Conservation (phyloP, 2,329 filamentous ascomycete genomes). For the Colletotrichum sp. region DNA sequence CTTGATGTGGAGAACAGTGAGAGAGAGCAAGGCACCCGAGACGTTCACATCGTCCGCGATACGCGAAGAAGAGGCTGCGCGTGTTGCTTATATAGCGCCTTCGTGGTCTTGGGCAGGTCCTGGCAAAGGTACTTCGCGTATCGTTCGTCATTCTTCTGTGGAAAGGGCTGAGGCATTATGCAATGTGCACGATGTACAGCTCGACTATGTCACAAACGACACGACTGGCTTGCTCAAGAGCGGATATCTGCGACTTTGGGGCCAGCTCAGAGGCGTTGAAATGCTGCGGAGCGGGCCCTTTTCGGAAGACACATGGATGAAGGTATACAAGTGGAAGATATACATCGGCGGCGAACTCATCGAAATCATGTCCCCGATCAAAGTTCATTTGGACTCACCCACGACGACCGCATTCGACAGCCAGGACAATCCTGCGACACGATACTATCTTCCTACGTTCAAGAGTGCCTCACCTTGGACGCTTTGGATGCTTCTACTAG, state of each 20-base stretch:
- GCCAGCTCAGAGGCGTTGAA: background rate
- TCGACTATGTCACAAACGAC: rapidly evolving
- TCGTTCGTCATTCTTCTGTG: background rate
- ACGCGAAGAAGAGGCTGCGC: rapidly evolving
- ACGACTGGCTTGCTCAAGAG: background rate
- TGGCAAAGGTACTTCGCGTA: background rate
- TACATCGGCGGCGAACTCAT: background rate
- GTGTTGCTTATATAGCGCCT: rapidly evolving
- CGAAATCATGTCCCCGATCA: background rate
- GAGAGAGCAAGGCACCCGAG: background rate
- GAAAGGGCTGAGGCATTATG: background rate
- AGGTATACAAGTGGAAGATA: background rate
- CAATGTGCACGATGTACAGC: rapidly evolving
- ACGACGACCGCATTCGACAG: background rate
- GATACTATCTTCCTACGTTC: background rate
- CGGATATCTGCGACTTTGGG: background rate
- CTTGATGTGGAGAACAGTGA: background rate
- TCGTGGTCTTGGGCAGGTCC: background rate
- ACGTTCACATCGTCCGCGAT: background rate
- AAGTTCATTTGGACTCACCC: background rate
- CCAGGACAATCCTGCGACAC: background rate
- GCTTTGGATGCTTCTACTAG: background rate
- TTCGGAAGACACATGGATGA: background rate
- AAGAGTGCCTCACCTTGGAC: background rate
- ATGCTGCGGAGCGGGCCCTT: background rate